Evolutionary conservation across 2,329 filamentous ascomycete genomes (phyloP).

Genomic region (Clonostachys rosea): DNA sequence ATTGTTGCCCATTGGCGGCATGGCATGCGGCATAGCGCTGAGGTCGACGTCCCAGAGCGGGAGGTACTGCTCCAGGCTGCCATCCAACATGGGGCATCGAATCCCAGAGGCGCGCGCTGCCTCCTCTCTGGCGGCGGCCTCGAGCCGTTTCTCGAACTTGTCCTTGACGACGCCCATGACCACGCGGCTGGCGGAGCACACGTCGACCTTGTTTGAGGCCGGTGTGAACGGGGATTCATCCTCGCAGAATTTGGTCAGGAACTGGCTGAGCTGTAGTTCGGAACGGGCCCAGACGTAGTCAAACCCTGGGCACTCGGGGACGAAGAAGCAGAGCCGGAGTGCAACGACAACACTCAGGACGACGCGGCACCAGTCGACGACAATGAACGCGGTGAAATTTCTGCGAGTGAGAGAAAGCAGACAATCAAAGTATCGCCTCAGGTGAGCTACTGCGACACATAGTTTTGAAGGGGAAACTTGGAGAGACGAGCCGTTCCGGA

Average conservation of each 20-base stretch:
- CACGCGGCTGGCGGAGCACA: slow-evolving; percentile 37
- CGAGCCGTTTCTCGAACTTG: slow-evolving; percentile 38
- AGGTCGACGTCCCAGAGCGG: slow-evolving; percentile 30
- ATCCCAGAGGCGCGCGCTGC: slow-evolving; percentile 7
- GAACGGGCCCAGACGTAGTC: slow-evolving; percentile 29
- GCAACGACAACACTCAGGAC: slow-evolving; percentile 33
- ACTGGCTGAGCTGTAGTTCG: slow-evolving; percentile 30
- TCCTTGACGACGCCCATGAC: slow-evolving; percentile 38
- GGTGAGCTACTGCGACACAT: too few relatives aligned
- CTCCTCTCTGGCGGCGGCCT: slow-evolving; percentile 17
- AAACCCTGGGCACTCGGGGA: slow-evolving; percentile 26
- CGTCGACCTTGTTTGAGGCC: slow-evolving; percentile 25
- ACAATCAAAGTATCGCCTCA: slow-evolving; percentile 15
- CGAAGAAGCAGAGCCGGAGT: slow-evolving; percentile 40
- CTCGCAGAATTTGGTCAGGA: slow-evolving; percentile 23
- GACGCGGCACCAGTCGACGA: slow-evolving; percentile 36
- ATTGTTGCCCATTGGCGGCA: not conserved
- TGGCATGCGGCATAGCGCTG: not conserved
- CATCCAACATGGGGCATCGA: slow-evolving; percentile 47
- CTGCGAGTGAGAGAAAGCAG: slow-evolving; percentile 18
- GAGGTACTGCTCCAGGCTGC: slow-evolving; percentile 39
- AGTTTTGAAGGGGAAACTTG: too few relatives aligned
- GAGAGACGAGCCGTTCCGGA: too few relatives aligned
- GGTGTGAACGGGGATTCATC: slow-evolving; percentile 11
- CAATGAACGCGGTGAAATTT: slow-evolving; percentile 28